Evolutionary conservation across 768 basidiomycete species (phyloP), one percentile per base, ranked within the genome.

Genomic region (Pisolithus marmoratus): DNA sequence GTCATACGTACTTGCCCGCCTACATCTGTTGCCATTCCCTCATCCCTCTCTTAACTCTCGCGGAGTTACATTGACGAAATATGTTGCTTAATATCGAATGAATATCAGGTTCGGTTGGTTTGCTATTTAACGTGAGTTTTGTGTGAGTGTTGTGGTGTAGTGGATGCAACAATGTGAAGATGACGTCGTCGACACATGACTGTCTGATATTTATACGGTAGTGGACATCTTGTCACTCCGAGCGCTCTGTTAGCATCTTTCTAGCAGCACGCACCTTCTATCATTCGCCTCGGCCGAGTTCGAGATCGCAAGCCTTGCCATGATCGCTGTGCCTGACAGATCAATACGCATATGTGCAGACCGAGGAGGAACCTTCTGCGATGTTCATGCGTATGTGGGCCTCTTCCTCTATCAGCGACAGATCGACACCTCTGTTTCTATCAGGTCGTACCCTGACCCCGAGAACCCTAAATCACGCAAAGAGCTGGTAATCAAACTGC

Each of bases 361-460:
- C 67, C 74, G 91, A 69, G 93, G 93, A 34, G 94, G 94, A 5
- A 96, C 92, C 0, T 95, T 93, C 70, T 92, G 90, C 61, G 93
- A 94, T 64, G 82, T 93, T 31, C 83, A 91, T 66, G 90, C 90
- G 80, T 86, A 58, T 57, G 82, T 75, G 48, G 29, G 51, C 50
- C 47, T 38, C 14, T 38, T 56, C 44, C 38, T 9, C 19, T 7
- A 17, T 19, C 19, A 27, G 27, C 48, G 34, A 9, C 20, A 17
- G 43, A 11, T 44, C 27, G 23, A 50, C 48, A 44, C 48, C 50
- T n/a, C 5, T 11, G 31, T 46, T 9, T 29, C 41, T 49, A 20
- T 24, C 56, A 87, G 87, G 54, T 87, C 89, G 5, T 88, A 87
- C 67, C 84, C 83, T 34, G 85, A 90, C 65, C 80, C 85, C 20